phyloP scores from a whole-genome alignment of 306 rosid genomes.

The Castanea crenata region DNA sequence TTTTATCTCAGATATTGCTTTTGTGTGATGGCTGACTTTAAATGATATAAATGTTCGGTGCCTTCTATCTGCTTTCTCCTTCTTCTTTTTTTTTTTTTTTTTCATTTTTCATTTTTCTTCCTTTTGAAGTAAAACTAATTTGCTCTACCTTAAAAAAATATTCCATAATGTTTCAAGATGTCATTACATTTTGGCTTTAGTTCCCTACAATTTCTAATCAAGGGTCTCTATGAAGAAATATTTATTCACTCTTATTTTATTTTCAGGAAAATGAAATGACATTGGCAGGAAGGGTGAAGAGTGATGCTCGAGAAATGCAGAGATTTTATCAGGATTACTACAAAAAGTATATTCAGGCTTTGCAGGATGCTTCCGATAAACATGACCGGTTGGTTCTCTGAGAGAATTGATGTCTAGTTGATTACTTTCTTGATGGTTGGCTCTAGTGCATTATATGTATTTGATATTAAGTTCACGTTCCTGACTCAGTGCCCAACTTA shows the following conservation, averaged over 20 bases:
- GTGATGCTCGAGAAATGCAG: constrained; percentile 98
- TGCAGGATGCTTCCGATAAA: constrained; percentile 68
- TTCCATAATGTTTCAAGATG: background rate
- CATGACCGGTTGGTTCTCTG: constrained; percentile 72
- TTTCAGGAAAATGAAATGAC: constrained; percentile 86
- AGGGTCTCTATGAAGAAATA: constrained; percentile 10
- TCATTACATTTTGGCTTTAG: background rate
- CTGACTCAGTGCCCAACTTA: constrained; percentile 72
- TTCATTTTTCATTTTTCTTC: background rate
- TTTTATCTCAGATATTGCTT: background rate
- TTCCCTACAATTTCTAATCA: background rate
- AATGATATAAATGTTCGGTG: background rate
- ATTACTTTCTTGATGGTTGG: constrained; percentile 18
- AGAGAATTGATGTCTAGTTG: constrained; percentile 17
- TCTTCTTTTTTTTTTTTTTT: background rate
- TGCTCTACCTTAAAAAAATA: background rate
- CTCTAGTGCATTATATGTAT: constrained; percentile 2
- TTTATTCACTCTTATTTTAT: constrained; percentile 5
- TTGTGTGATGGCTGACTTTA: background rate
- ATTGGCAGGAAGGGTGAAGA: constrained; percentile 64
- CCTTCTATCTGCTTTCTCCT: background rate
- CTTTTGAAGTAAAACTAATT: background rate
- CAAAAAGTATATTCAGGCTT: constrained; percentile 75
- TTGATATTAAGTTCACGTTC: constrained; percentile 24
- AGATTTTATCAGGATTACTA: constrained; percentile 79